Conservation (phyloP, 768 basidiomycete species). For the Hericium erinaceus region DNA sequence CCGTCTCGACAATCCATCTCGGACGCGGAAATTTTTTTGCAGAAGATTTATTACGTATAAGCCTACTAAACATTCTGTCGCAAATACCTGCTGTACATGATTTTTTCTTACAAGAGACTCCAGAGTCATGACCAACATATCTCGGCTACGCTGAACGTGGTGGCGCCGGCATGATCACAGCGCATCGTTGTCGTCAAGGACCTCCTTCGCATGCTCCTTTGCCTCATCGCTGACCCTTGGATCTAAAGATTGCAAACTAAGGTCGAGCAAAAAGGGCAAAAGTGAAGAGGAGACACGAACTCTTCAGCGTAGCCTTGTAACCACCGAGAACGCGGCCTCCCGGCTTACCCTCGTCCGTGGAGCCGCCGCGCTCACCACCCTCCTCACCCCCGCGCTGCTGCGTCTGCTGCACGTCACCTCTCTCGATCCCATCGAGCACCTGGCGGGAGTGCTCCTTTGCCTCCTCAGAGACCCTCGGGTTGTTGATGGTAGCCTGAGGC, state of each 20-base stretch:
- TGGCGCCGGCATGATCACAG: no score
- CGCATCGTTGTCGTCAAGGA: conserved; percentile 17
- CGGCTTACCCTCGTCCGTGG: conserved; percentile 8
- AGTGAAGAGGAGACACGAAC: conserved; percentile 5
- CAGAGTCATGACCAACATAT: no score
- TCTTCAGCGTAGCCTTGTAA: conserved; percentile 21
- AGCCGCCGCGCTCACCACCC: not conserved
- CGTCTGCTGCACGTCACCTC: no score
- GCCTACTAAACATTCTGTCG: no score
- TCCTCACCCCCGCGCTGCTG: conserved; percentile 8
- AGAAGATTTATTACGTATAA: no score
- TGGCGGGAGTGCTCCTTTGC: conserved; percentile 23
- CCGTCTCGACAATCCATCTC: no score
- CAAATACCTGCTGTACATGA: no score
- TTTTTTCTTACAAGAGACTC: no score
- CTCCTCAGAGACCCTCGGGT: conserved; percentile 23
- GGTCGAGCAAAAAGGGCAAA: not conserved
- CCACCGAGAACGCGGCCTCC: conserved; percentile 18
- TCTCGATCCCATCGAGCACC: conserved; percentile 14
- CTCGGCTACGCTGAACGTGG: no score
- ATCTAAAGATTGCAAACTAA: conserved; percentile 7
- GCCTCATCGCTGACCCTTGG: conserved; percentile 21
- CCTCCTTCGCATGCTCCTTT: conserved; percentile 17
- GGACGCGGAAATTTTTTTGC: no score
- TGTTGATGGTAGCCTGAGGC: conserved; percentile 21